A percentile compares a stretch with the other conserved stretches of the same genome.
Evolutionary conservation across 495 filamentous ascomycete species (phyloP).

Genomic region (Neurospora sp.): DNA sequence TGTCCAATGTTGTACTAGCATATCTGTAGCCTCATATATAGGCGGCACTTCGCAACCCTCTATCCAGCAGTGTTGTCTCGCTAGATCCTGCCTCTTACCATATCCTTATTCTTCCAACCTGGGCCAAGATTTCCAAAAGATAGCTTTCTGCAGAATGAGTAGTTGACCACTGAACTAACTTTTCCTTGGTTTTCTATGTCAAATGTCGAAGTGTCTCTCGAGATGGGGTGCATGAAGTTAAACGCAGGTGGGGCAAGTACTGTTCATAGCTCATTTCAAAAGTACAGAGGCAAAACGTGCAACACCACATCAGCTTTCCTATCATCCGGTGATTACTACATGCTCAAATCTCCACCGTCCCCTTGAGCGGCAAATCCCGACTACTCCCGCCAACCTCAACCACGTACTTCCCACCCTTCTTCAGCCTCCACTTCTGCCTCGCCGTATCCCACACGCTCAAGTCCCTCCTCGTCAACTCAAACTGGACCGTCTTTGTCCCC

Average conservation of each 20-base stretch:
- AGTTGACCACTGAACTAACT: neutral
- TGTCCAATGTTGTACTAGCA: neutral
- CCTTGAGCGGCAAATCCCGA: constrained; percentile 49
- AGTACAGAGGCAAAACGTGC: neutral
- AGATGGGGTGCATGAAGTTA: neutral
- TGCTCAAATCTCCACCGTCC: constrained; percentile 16
- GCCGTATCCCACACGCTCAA: constrained; percentile 56
- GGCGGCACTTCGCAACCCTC: neutral
- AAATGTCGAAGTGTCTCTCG: neutral
- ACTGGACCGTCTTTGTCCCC: constrained; percentile 33
- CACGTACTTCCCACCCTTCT: constrained; percentile 30
- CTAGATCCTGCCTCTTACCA: neutral
- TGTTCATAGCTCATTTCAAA: neutral
- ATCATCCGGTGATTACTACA: neutral
- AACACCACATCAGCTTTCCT: neutral
- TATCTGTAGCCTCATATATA: neutral
- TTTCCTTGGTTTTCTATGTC: neutral
- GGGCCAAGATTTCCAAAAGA: neutral
- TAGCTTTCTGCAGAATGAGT: neutral
- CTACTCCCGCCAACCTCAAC: constrained; percentile 54
- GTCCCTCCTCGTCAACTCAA: constrained; percentile 54
- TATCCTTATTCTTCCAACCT: neutral
- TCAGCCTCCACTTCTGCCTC: constrained; percentile 50
- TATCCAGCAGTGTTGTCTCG: neutral
- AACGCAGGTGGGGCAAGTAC: neutral